phyloP scores from a whole-genome alignment of 164 flowering plant genomes.

The Cinnamomum chago region DNA sequence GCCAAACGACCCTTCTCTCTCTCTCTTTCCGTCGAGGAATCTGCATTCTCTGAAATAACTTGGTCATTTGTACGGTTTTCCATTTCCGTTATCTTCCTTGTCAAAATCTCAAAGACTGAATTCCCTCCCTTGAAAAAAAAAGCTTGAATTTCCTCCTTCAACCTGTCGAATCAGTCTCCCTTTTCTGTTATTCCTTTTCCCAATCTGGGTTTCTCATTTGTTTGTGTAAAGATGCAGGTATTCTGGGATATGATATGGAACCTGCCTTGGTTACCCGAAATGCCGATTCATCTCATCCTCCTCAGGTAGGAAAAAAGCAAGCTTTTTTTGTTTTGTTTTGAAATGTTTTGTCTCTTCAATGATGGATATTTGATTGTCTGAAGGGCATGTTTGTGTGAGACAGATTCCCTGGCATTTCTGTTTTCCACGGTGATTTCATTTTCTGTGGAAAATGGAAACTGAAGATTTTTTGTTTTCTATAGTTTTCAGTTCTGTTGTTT shows the following conservation, averaged over 20 bases:
- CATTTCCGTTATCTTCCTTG: neutral
- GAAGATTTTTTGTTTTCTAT: neutral
- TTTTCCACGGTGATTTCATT: neutral
- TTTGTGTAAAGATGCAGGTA: neutral
- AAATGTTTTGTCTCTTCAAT: no score
- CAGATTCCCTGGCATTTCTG: neutral
- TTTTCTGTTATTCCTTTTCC: neutral
- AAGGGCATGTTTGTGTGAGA: no score
- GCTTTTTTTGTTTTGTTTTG: neutral
- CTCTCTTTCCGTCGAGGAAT: neutral
- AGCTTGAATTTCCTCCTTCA: neutral
- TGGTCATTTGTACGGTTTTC: neutral
- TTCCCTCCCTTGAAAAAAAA: neutral
- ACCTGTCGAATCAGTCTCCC: neutral
- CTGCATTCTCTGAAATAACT: no score
- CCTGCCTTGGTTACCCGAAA: slow-evolving; percentile 14
- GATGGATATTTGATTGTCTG: no score
- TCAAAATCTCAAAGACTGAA: neutral
- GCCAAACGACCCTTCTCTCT: neutral
- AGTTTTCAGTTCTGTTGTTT: neutral
- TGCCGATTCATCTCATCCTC: slow-evolving; percentile 8
- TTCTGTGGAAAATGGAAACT: no score
- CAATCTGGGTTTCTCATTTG: neutral
- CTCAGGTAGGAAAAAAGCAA: neutral
- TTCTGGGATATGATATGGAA: slow-evolving; percentile 9